Percentiles rank a stretch among this genome's conserved stretches.
phyloP scores from a whole-genome alignment of 768 basidiomycete genomes.

The Mycena polygramma region DNA sequence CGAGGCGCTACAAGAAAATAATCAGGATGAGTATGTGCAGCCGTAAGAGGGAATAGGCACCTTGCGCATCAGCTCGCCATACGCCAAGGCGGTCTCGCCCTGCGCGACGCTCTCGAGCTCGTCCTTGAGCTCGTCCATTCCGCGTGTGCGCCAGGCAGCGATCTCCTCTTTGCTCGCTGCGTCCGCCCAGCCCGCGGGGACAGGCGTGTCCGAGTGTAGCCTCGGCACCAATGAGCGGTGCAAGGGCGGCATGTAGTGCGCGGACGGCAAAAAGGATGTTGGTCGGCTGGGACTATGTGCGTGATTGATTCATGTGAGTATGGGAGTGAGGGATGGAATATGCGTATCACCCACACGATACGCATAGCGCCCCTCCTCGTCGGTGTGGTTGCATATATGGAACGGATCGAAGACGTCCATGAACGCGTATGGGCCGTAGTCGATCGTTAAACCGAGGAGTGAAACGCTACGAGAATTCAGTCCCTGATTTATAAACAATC shows the following conservation, averaged over 20 bases:
- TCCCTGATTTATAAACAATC: constrained; percentile 26
- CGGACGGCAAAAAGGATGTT: constrained; percentile 88
- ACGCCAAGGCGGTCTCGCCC: constrained; percentile 72
- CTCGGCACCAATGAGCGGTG: constrained; percentile 91
- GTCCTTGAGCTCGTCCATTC: constrained; percentile 62
- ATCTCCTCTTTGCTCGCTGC: constrained; percentile 64
- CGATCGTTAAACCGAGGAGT: constrained; percentile 80
- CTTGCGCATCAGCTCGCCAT: constrained; percentile 78
- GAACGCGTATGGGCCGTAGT: constrained; percentile 92
- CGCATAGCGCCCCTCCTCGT: constrained; percentile 82
- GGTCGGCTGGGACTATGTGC: constrained; percentile 73
- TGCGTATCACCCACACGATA: constrained; percentile 59
- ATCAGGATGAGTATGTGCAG: background rate
- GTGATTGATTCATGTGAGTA: constrained; percentile 1
- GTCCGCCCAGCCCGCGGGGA: constrained; percentile 74
- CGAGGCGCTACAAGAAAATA: constrained; percentile 70
- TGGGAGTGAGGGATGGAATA: background rate
- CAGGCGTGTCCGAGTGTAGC: constrained; percentile 64
- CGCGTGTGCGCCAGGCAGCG: constrained; percentile 71
- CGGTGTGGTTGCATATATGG: constrained; percentile 94
- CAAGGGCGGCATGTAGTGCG: constrained; percentile 80
- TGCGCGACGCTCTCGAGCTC: constrained; percentile 75
- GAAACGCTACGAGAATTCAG: constrained; percentile 65
- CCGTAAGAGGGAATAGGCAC: constrained; percentile 48
- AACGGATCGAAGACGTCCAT: constrained; percentile 91